Evolutionary conservation across 306 rosid species (phyloP).

Genomic region (Clitoria ternatea): DNA sequence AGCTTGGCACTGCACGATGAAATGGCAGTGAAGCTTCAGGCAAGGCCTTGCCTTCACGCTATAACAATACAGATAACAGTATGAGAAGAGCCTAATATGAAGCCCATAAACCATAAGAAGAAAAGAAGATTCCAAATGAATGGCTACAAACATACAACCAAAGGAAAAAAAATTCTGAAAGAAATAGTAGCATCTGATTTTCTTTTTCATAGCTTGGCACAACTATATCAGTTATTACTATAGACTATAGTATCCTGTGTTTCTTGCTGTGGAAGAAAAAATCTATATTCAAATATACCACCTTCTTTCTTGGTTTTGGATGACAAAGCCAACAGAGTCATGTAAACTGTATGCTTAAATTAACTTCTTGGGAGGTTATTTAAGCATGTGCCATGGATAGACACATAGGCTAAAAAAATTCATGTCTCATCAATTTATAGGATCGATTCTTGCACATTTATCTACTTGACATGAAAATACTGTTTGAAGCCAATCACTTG

Average conservation of each 20-base stretch:
- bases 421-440: not conserved
- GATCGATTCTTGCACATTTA: not conserved
- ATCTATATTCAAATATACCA: not conserved
- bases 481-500: not conserved
- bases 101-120: slow-evolving; percentile 9
- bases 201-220: not conserved
- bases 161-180: slow-evolving; percentile 10
- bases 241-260: not conserved
- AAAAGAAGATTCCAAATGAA: slow-evolving; percentile 14
- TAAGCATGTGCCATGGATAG: not conserved
- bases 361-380: not conserved
- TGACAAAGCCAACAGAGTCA: not conserved
- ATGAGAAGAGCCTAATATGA: slow-evolving; percentile 17
- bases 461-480: not conserved
- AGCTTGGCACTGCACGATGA: slow-evolving; percentile 92
- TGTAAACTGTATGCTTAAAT: not conserved
- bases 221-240: not conserved
- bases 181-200: slow-evolving; percentile 7
- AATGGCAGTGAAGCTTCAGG: slow-evolving; percentile 97
- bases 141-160: too few relatives aligned
- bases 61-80: slow-evolving; percentile 23
- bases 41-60: slow-evolving; percentile 98
- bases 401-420: not conserved
- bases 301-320: not conserved
- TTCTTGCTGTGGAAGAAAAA: not conserved